Conservation (phyloP, 1,284 basidiomycete species). For the Cyathus olla region DNA sequence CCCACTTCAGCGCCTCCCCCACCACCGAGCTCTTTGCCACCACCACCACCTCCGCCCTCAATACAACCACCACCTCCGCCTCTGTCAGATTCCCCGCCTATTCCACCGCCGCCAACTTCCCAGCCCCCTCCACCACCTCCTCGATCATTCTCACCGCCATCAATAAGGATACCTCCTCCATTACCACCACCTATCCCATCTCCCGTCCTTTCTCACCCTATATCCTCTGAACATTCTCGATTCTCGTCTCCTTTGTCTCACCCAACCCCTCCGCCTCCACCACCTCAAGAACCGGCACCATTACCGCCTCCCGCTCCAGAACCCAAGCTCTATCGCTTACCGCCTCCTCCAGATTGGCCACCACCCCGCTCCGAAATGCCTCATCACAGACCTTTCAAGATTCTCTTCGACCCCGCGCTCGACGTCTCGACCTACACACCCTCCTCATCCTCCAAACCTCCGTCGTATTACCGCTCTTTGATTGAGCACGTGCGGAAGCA, state of each 20-base stretch:
- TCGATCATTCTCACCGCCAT: constrained; percentile 12
- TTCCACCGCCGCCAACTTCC: constrained; percentile 22
- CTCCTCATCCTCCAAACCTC: constrained; percentile 4
- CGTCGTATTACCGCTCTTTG: constrained; percentile 53
- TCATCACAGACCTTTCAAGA: constrained; percentile 15
- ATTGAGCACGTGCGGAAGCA: constrained; percentile 64
- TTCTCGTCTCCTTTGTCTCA: constrained; percentile 4
- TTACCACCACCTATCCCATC: neutral
- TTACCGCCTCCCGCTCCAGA: constrained; percentile 27
- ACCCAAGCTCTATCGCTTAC: constrained; percentile 25
- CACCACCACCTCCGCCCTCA: constrained; percentile 11
- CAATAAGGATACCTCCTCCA: constrained; percentile 6
- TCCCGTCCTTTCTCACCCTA: constrained; percentile 3
- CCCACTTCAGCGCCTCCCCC: constrained; percentile 17
- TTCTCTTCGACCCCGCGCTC: constrained; percentile 70
- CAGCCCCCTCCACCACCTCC: constrained; percentile 22
- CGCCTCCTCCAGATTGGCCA: constrained; percentile 29
- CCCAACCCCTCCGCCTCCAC: constrained; percentile 11
- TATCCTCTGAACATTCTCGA: constrained; percentile 8
- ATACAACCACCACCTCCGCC: constrained; percentile 30
- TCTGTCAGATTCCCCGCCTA: constrained; percentile 22
- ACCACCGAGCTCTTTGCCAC: constrained; percentile 10
- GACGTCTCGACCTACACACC: constrained; percentile 27
- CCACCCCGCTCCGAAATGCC: constrained; percentile 19
- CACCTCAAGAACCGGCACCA: constrained; percentile 15